Evolutionary conservation across 179 eudicot genomes (phyloP), one percentile per base, ranked within the genome.

Genomic region (Silene coronaria): DNA sequence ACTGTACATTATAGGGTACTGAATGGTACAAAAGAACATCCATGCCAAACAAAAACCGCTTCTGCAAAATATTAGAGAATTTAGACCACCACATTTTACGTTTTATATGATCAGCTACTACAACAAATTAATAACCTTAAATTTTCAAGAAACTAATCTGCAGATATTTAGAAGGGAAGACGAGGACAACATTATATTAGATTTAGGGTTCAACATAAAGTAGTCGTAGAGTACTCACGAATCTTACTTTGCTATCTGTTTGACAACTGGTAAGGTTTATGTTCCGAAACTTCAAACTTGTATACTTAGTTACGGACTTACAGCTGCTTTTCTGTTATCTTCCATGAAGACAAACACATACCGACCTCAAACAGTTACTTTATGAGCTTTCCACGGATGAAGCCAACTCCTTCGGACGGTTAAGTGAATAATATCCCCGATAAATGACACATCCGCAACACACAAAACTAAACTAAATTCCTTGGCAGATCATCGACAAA

Each of bases 21-120:
- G 87, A 71, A 80, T 86, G 85, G 80, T 89, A 85, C 9, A 87
- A 55, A 27, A 92, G 76, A 78, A 89, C 88, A 66, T 92, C 93
- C 96, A 92, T 92, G 77, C 78, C 71, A 48, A 69, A 6, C 2
- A 71, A 4, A 73, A 32, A 2, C 7, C 7, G 19, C 10, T 38
- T 82, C 83, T 81, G 86, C 77, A 75, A 38, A 46, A 67, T 26
- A 32, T 16, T 32, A 38, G 6, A 26, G 64, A 57, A 28, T 10
- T 62, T 5, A 34, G 46, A 68, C 46, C 65, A 34, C 2, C 45
- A 32, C 8, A 26, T 22, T 23, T 53, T 34, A 32, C 8, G 38
- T 22, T 23, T 53, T 34, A 32, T 24, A 38, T 4, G 5, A 30
- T 14, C n/a, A 36, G 19, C 24, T 12, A 69, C 17, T 4, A 23